Percentiles rank a stretch among this genome's conserved stretches.
These are phyloP conservation scores for Xerocomus brunneocitrinus DNA, from an alignment of 768 basidiomycete genomes.

Conservation along the genomic window DNA sequence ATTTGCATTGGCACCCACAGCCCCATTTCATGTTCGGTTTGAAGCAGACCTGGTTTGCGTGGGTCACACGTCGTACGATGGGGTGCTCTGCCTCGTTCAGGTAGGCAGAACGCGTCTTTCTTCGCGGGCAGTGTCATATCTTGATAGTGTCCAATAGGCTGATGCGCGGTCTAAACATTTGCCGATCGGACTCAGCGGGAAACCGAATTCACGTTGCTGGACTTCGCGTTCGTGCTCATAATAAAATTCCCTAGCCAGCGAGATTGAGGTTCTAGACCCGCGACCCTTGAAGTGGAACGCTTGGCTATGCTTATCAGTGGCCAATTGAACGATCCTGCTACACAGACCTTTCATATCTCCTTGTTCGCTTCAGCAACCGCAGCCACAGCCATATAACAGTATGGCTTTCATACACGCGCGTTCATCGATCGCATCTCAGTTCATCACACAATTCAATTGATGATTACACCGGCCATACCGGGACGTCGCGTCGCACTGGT, in stretches of 20 bases:
- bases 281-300: not conserved
- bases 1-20: not conserved
- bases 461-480: not conserved
- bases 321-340: not conserved
- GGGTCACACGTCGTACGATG: not conserved
- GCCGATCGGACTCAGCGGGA: constrained; percentile 4
- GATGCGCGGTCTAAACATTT: constrained; percentile 1
- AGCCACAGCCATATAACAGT: not conserved
- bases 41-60: not conserved
- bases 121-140: not conserved
- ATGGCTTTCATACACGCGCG: not conserved
- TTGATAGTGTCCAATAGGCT: not conserved
- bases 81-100: constrained; percentile 1
- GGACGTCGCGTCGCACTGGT: not conserved
- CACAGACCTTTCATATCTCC: not conserved
- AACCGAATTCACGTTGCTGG: not conserved
- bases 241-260: not conserved
- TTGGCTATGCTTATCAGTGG: constrained; percentile 3
- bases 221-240: not conserved
- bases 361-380: constrained; percentile 3
- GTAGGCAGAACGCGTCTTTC: not conserved
- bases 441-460: not conserved
- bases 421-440: constrained; percentile 4
- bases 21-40: not conserved
- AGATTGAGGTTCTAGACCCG: constrained; percentile 4